phyloP scores from a whole-genome alignment of 2,329 filamentous ascomycete genomes.

The Fusarium proliferatum region DNA sequence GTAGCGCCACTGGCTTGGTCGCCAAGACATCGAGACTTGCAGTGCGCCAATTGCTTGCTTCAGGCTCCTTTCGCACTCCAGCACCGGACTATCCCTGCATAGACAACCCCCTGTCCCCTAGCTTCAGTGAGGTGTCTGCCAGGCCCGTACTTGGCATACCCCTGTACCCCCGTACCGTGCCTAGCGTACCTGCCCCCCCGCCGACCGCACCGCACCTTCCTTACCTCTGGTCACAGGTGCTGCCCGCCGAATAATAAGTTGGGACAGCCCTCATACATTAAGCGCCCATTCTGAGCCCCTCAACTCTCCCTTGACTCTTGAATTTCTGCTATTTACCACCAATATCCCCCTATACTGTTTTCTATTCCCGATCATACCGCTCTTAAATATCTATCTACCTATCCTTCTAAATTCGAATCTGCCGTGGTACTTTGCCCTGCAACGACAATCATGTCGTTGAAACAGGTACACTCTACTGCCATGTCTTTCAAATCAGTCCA shows the following conservation, averaged over 20 bases:
- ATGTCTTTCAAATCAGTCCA: conserved; percentile 17
- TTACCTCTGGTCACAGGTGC: conserved; percentile 33
- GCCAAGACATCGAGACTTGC: conserved; percentile 36
- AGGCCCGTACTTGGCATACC: conserved; percentile 12
- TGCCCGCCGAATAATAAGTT: conserved; percentile 46
- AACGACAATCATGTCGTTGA: conserved; percentile 65
- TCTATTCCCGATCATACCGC: conserved; percentile 5
- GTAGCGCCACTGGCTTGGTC: conserved; percentile 38
- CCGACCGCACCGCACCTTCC: conserved; percentile 22
- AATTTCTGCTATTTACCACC: conserved; percentile 34
- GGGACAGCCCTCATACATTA: conserved; percentile 42
- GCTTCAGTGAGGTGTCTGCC: background rate
- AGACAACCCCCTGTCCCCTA: conserved; percentile 14
- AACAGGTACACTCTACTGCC: conserved; percentile 61
- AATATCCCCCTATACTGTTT: conserved; percentile 14
- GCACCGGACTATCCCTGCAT: conserved; percentile 28
- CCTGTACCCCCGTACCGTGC: conserved; percentile 40
- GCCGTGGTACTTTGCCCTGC: conserved; percentile 39
- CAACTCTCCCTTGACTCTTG: conserved; percentile 36
- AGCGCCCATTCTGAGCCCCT: conserved; percentile 38
- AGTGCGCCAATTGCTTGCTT: conserved; percentile 42
- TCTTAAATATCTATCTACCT: conserved; percentile 12
- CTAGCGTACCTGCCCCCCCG: conserved; percentile 37
- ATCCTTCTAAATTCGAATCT: conserved; percentile 6
- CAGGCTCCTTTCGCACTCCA: conserved; percentile 1